Base-by-base conservation (phyloP, 169 alveolate genomes). In the Plasmodium ovale region DNA sequence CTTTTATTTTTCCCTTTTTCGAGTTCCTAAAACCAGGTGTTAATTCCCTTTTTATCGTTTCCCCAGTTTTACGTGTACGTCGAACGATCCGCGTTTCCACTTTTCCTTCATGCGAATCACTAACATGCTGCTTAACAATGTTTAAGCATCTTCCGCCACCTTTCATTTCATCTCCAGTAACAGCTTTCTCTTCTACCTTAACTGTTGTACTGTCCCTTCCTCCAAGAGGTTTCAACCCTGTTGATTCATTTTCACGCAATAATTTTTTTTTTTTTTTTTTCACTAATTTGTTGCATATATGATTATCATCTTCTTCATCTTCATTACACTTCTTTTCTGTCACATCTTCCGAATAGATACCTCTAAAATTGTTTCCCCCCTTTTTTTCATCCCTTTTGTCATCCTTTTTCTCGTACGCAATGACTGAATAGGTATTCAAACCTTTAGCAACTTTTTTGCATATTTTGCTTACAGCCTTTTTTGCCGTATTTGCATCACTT, bases 221-320 rank as follows among this genome's bases (percentile, higher is more conserved):
- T 1, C 1, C 27, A 1, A 25, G 6, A 25, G 6, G 1, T 3
- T 59, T 59, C 16, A 59, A 59, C 10, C 19, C 47, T 25, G 0
- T 4, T 19, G 39, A 59, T 59, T 59, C 10, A 25, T 59, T 19
- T 23, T 59, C 69, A 59, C 27, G 21, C 9, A 54, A 3, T 14
- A 27, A 12, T 69, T 71, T 71, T 0, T 71, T 39, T 35, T 35
- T 71, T 14, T 56, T 71, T 14, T 71, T 71, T 59, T 53, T 71
- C n/a, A 37, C 14, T n/a, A 71, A 35, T 37, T 51, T 33, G 23
- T 58, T 70, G 14, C 68, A 51, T 33, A 49, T 19, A 19, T 54
- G 68, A 70, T 25, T 70, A 35, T 31, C 39, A 49, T 27, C 31
- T 54, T 21, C 35, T 35, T 71, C 54, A 16, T 39, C 42, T 10